Conservation (phyloP, 495 filamentous ascomycete genomes). For the Talaromyces wortmannii region DNA sequence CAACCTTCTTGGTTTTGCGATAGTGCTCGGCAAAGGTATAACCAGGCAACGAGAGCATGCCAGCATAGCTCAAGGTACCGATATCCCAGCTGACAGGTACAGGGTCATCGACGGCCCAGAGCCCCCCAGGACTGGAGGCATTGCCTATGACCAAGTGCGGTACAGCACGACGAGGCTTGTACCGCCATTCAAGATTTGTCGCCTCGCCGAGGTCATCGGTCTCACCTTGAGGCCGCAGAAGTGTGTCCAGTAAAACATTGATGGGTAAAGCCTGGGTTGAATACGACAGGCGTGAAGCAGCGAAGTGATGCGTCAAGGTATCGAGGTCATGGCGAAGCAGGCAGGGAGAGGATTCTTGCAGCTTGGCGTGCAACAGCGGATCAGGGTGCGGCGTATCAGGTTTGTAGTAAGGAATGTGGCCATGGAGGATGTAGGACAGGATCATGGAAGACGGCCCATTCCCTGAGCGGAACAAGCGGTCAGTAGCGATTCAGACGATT, state of each 20-base stretch:
- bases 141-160: constrained; percentile 54
- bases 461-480: constrained; percentile 25
- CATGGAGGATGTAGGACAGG: constrained; percentile 62
- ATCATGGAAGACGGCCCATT: constrained; percentile 63
- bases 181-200: constrained; percentile 52
- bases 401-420: constrained; percentile 54
- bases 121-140: constrained; percentile 47
- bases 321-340: constrained; percentile 38
- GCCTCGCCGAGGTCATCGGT: constrained; percentile 41
- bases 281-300: constrained; percentile 53
- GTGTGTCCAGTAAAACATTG: constrained; percentile 58
- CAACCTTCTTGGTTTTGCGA: constrained; percentile 26
- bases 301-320: constrained; percentile 53
- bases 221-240: constrained; percentile 59
- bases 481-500: constrained; percentile 3
- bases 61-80: constrained; percentile 57
- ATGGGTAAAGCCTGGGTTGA: constrained; percentile 60
- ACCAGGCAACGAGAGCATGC: constrained; percentile 58
- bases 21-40: constrained; percentile 55
- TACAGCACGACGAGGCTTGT: constrained; percentile 43
- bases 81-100: constrained; percentile 49
- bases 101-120: constrained; percentile 54
- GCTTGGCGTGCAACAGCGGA: constrained; percentile 49
- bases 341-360: constrained; percentile 28
- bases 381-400: constrained; percentile 51